These are phyloP conservation scores for Bacterosira constricta DNA, from an alignment of 108 stramenopile species.

Conservation along the genomic window DNA sequence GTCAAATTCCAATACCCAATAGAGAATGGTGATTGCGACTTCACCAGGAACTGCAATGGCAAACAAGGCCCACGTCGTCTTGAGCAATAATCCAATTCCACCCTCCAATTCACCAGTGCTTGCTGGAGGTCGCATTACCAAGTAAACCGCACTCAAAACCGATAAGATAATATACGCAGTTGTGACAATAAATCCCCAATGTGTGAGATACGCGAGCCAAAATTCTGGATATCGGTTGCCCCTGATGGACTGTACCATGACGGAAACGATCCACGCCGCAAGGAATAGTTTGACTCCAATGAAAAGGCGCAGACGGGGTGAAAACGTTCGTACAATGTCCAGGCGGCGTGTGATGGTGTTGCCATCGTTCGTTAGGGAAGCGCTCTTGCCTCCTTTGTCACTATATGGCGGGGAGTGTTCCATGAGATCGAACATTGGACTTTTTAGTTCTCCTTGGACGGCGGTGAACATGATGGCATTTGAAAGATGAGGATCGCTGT, in stretches of 20 bases:
- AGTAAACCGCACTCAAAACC: background rate
- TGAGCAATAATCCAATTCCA: background rate
- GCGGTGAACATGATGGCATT: background rate
- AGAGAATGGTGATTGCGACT: slow-evolving; percentile 22
- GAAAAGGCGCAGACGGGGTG: slow-evolving; percentile 3
- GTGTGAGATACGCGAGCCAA: slow-evolving; percentile 20
- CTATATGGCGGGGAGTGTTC: background rate
- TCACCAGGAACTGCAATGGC: slow-evolving; percentile 22
- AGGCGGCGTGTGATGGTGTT: background rate
- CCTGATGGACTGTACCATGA: background rate
- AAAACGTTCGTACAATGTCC: background rate
- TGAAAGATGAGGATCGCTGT: background rate
- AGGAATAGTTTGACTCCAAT: slow-evolving; percentile 5
- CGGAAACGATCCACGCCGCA: slow-evolving; percentile 3
- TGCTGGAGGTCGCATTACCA: background rate
- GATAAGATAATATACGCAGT: slow-evolving; percentile 10
- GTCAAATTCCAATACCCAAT: slow-evolving; percentile 23
- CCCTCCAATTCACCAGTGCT: background rate
- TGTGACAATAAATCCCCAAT: slow-evolving; percentile 8
- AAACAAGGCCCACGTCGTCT: slow-evolving; percentile 13
- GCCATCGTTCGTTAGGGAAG: background rate
- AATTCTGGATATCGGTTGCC: background rate
- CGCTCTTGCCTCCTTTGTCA: background rate
- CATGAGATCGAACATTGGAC: slow-evolving; percentile 4
- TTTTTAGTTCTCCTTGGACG: background rate